These are phyloP conservation scores for Anisodus tanguticus DNA, from an alignment of 257 asterid species.

Conservation along the genomic window DNA sequence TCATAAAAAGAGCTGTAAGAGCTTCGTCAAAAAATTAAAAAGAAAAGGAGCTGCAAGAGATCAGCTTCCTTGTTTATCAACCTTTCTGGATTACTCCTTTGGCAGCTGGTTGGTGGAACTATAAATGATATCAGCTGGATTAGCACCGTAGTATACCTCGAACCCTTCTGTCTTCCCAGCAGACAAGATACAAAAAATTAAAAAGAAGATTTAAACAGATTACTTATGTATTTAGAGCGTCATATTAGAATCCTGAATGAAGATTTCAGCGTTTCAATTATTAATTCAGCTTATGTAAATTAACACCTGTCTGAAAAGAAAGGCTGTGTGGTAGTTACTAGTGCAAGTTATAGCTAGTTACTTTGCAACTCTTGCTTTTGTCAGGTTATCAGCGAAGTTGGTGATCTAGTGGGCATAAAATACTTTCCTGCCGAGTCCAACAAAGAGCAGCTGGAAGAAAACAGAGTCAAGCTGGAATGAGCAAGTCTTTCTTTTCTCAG, in stretches of 20 bases:
- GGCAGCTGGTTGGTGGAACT: neutral
- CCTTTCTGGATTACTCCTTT: neutral
- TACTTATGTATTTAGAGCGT: neutral
- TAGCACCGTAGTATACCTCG: neutral
- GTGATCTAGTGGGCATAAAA: constrained; percentile 83
- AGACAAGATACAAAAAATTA: neutral
- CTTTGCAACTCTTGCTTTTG: neutral
- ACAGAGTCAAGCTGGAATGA: constrained; percentile 51
- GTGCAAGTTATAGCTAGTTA: neutral
- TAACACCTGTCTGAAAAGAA: neutral
- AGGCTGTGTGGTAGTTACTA: neutral
- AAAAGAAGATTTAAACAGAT: neutral
- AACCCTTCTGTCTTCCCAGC: neutral
- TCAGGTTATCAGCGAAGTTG: constrained; percentile 47
- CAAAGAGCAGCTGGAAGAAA: constrained; percentile 70
- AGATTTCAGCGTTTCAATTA: neutral
- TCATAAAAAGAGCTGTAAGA: neutral
- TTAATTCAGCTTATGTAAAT: neutral
- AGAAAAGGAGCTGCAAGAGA: neutral
- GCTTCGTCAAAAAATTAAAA: neutral
- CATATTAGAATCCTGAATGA: constrained; percentile 10
- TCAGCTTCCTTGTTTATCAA: neutral
- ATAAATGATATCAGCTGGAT: neutral
- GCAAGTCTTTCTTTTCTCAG: neutral
- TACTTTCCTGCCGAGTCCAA: constrained; percentile 83